phyloP scores from a whole-genome alignment of 129 eudicot genomes.

The Escallonia herrerae region DNA sequence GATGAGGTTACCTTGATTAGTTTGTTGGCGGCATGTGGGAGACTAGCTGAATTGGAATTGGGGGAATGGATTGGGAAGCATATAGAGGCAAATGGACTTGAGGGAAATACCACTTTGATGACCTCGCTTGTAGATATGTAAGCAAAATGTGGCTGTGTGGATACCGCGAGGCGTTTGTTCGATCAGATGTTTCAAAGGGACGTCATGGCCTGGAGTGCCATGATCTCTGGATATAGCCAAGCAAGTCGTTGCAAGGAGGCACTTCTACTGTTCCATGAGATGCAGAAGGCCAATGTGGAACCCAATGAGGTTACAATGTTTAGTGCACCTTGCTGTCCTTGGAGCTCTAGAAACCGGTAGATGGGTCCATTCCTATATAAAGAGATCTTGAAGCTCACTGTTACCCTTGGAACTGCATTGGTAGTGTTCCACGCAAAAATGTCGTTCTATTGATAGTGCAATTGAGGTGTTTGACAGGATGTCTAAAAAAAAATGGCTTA shows the following conservation, averaged over 20 bases:
- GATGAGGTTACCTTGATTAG: slow-evolving; percentile 30
- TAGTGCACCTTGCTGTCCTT: slow-evolving; percentile 32
- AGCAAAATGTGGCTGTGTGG: slow-evolving; percentile 45
- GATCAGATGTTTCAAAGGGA: slow-evolving; percentile 40
- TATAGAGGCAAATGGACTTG: slow-evolving; percentile 19
- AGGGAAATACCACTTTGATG: slow-evolving; percentile 21
- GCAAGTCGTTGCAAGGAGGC: slow-evolving; percentile 49
- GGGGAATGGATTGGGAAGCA: slow-evolving; percentile 28
- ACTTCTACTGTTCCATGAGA: slow-evolving; percentile 37
- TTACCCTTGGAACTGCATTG: slow-evolving; percentile 37
- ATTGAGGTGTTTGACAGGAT: slow-evolving; percentile 28
- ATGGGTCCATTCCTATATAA: slow-evolving; percentile 35
- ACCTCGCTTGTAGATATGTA: slow-evolving; percentile 39
- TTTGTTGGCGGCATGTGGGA: slow-evolving; percentile 33
- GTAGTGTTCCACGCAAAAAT: slow-evolving; percentile 35
- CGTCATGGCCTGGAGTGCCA: slow-evolving; percentile 62
- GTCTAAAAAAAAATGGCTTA: slow-evolving; percentile 31
- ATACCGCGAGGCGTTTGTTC: slow-evolving; percentile 32
- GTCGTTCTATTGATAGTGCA: slow-evolving; percentile 27
- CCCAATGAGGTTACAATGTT: slow-evolving; percentile 45
- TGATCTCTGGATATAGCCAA: slow-evolving; percentile 56
- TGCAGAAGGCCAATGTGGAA: slow-evolving; percentile 44
- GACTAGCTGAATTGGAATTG: slow-evolving; percentile 26
- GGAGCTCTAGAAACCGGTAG: slow-evolving; percentile 37
- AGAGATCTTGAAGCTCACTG: slow-evolving; percentile 31